Base-by-base conservation (phyloP, 1,284 basidiomycete species). In the Tylopilus sp. region DNA sequence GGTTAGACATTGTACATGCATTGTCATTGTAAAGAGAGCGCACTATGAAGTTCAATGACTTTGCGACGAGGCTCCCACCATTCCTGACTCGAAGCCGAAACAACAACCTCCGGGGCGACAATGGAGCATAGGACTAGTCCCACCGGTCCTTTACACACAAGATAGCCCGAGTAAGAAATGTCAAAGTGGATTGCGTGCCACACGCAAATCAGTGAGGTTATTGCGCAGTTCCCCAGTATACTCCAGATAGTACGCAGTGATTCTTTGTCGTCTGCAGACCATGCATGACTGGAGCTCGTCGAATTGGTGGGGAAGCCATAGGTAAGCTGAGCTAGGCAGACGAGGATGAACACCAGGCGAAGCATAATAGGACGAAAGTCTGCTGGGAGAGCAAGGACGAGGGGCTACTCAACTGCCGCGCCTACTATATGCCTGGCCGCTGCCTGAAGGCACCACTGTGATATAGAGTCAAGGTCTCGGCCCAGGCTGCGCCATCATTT, bases 171-270 rank as follows among this genome's bases (percentile, higher is more conserved):
- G 6, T 41, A 29, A 8, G 7, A 1, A 4, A 43, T 18, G 5
- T 45, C 28, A 8, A 23, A 29, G 23, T 47, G 46, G 33, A 47
- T 18, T 6, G 41, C 28, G 2, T 44, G 44, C 48, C 48, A 49
- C 1, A 49, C 11, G 12, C 47, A 49, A 39, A 49, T 39, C 21
- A 48, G 25, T 13, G 37, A 15, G 2, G 42, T 48, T 12, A 48
- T 6, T 1, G n/a, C 44, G n/a, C 48, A 48, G 33, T 16, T 30
- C 5, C 33, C 28, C 21, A 49, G 18, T n/a, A 51, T 48, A 8
- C 28, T 18, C 50, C 50, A 48, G 16, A 51, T 2, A 15, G 16
- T 36, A 3, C 43, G 50, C 7, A 31, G 2, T 13, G 25, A 7
- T 13, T 16, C 43, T 21, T 31, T 15, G 3, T n/a, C 33, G 8